These are phyloP conservation scores for Penicillium sp. DNA, from an alignment of 2,329 filamentous ascomycete species.

Conservation along the genomic window DNA sequence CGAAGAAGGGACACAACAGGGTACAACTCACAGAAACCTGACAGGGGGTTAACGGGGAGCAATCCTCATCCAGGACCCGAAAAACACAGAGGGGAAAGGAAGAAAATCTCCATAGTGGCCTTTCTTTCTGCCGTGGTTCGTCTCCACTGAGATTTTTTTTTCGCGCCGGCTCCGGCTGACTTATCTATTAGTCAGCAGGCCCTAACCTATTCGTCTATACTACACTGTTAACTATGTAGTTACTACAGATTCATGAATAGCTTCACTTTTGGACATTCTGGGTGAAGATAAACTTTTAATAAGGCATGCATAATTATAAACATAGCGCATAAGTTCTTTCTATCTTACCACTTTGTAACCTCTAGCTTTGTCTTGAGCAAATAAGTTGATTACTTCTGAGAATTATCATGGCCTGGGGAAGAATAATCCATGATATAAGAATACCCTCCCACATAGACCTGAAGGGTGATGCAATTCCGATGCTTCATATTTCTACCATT, in stretches of 20 bases:
- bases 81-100: slow-evolving; percentile 14
- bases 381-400: neutral
- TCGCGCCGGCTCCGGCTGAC: slow-evolving; percentile 13
- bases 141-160: slow-evolving; percentile 19
- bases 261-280: neutral
- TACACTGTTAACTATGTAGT: too few species aligned
- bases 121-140: slow-evolving; percentile 16
- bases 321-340: neutral
- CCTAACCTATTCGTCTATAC: neutral
- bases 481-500: neutral
- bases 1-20: slow-evolving; percentile 1
- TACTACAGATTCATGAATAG: neutral
- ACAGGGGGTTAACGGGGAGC: slow-evolving; percentile 10
- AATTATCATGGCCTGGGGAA: neutral
- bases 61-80: slow-evolving; percentile 22
- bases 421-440: neutral
- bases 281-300: neutral
- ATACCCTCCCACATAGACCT: neutral
- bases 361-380: neutral
- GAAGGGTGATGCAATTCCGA: neutral
- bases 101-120: slow-evolving; percentile 17
- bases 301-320: neutral
- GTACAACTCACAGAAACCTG: slow-evolving; percentile 16
- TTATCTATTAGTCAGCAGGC: slow-evolving; percentile 6
- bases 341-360: neutral